A percentile compares a stretch with the other conserved stretches of the same genome.
phyloP scores from a whole-genome alignment of 805 yeast species.

The Diddensiella caesifluorescens region DNA sequence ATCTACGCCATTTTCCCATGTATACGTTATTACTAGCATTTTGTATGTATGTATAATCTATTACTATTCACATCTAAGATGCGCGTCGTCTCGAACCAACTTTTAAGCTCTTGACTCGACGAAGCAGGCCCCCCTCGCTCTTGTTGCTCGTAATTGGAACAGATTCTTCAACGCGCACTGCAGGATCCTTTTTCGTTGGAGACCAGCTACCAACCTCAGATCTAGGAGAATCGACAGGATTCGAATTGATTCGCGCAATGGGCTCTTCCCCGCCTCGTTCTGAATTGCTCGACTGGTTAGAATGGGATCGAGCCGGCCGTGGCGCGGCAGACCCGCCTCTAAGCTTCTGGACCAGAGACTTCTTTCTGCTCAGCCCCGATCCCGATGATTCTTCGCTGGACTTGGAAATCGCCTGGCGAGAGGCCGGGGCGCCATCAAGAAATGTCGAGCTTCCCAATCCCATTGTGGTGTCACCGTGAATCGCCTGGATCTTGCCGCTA shows the following conservation, averaged over 20 bases:
- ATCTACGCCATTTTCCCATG: too few species aligned
- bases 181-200: slow-evolving; percentile 17
- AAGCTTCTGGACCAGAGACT: slow-evolving; percentile 70
- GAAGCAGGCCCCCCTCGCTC: slow-evolving; percentile 41
- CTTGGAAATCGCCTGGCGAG: slow-evolving; percentile 39
- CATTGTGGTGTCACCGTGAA: slow-evolving; percentile 80
- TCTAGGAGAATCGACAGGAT: slow-evolving; percentile 14
- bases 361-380: slow-evolving; percentile 66
- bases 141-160: slow-evolving; percentile 7
- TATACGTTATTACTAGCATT: too few species aligned
- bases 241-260: slow-evolving; percentile 17
- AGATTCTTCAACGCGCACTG: slow-evolving; percentile 8
- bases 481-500: slow-evolving; percentile 56
- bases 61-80: slow-evolving; percentile 1
- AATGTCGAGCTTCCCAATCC: slow-evolving; percentile 93
- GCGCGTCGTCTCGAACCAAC: slow-evolving; percentile 42
- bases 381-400: slow-evolving; percentile 28
- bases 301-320: slow-evolving; percentile 8
- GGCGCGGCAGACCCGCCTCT: slow-evolving; percentile 28
- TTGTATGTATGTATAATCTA: too few species aligned
- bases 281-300: slow-evolving; percentile 5
- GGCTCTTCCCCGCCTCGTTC: slow-evolving; percentile 13
- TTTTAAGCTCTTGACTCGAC: slow-evolving; percentile 85
- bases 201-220: slow-evolving; percentile 11
- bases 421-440: slow-evolving; percentile 93